These are phyloP conservation scores for Suillus sp. DNA, from an alignment of 768 basidiomycete genomes.

Conservation along the genomic window DNA sequence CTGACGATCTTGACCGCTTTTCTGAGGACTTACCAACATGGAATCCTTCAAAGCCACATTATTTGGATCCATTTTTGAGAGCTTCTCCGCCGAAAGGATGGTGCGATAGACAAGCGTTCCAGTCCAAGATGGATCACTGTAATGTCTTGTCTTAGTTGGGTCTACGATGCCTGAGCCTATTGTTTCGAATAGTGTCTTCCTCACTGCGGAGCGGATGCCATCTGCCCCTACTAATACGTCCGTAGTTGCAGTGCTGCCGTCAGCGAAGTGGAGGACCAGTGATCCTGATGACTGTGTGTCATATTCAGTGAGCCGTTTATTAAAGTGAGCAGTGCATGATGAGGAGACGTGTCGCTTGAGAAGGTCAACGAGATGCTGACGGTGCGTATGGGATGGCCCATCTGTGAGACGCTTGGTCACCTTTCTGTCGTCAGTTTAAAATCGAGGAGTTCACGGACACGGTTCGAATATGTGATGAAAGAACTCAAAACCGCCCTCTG, in stretches of 20 bases:
- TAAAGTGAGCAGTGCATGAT: constrained; percentile 20
- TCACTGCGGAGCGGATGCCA: constrained; percentile 39
- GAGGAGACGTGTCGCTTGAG: constrained; percentile 23
- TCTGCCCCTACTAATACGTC: constrained; percentile 51
- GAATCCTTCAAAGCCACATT: constrained; percentile 23
- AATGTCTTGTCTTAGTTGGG: constrained; percentile 9
- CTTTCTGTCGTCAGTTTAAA: constrained; percentile 29
- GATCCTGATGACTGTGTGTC: constrained; percentile 4
- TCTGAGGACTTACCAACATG: constrained; percentile 23
- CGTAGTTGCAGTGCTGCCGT: constrained; percentile 37
- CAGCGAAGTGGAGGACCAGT: constrained; percentile 6
- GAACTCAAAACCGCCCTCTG: constrained; percentile 34
- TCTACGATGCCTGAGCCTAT: constrained; percentile 10
- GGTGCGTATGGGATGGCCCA: constrained; percentile 21
- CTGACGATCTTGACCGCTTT: constrained; percentile 17
- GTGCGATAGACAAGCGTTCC: constrained; percentile 44
- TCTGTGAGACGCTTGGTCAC: constrained; percentile 20
- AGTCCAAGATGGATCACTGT: constrained; percentile 39
- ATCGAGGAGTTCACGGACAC: constrained; percentile 16
- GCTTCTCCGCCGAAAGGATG: constrained; percentile 35
- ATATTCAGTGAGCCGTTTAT: constrained; percentile 27
- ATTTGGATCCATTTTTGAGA: constrained; percentile 29
- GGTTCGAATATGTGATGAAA: constrained; percentile 20
- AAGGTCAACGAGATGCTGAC: constrained; percentile 24
- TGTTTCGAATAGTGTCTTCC: constrained; percentile 25